Evolutionary conservation across 352 stramenopile genomes (phyloP).

Genomic region (Phytopythium mirpurense): DNA sequence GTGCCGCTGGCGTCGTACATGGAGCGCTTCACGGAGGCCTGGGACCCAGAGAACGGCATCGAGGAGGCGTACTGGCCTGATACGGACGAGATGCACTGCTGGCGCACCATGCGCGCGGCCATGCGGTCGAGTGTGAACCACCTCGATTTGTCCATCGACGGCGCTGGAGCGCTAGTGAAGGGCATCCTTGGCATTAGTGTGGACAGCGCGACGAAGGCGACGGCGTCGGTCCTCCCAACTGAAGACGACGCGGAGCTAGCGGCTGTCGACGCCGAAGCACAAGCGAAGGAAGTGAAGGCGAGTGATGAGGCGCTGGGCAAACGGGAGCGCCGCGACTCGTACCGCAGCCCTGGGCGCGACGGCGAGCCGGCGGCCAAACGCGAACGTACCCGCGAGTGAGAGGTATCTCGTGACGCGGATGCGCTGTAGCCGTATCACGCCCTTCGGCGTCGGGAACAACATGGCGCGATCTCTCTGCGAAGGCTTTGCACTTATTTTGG

Average conservation of each 20-base stretch:
- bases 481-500: slow-evolving; percentile 1
- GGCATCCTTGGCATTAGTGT: slow-evolving; percentile 48
- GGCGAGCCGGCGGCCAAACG: slow-evolving; percentile 24
- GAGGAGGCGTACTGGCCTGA: slow-evolving; percentile 95
- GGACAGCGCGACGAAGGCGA: slow-evolving; percentile 14
- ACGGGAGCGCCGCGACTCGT: slow-evolving; percentile 32
- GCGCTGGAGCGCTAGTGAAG: slow-evolving; percentile 61
- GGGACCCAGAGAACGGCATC: slow-evolving; percentile 94
- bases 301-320: slow-evolving; percentile 11
- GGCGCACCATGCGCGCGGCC: slow-evolving; percentile 72
- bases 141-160: slow-evolving; percentile 59
- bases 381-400: slow-evolving; percentile 22
- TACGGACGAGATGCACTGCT: slow-evolving; percentile 89
- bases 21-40: slow-evolving; percentile 89
- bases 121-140: slow-evolving; percentile 75
- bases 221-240: not conserved
- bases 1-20: slow-evolving; percentile 78
- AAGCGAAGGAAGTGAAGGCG: slow-evolving; percentile 8
- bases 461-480: not conserved
- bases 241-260: slow-evolving; percentile 2
- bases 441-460: not conserved
- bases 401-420: slow-evolving; percentile 12
- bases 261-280: not conserved
- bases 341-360: slow-evolving; percentile 14
- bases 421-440: not conserved